Base-by-base conservation (phyloP, 352 stramenopile species). In the Globisporangium takayamanum region DNA sequence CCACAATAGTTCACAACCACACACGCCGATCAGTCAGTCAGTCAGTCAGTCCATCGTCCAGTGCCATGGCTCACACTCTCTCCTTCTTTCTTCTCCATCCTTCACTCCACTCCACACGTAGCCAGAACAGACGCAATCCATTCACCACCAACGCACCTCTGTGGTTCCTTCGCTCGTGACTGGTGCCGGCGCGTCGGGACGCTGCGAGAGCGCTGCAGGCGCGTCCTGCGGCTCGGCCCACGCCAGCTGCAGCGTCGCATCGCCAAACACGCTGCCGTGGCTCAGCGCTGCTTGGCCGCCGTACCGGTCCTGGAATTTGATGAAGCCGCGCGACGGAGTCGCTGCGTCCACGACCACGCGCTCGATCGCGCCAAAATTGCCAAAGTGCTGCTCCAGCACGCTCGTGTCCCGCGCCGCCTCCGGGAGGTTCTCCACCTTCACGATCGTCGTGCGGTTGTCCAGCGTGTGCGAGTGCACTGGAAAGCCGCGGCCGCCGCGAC, bases 291-390 rank as follows among this genome's bases (percentile, higher is more conserved):
- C 72, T 53, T 95, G 81, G 10, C 77, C 85, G 3, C 68, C 69
- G 59, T 91, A 92, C 28, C 85, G 76, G 54, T 95, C 83, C 46
- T 87, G 72, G 53, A 95, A 95, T 66, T 95, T 91, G 66, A 95
- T 89, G 52, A 79, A 93, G 8, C 73, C 79, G 48, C 72, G 71
- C 18, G 70, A 65, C 8, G 72, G 68, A 25, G 62, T 49, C 18
- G 57, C 53, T 33, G 88, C 81, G 59, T 92, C 68, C 46, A 89
- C 76, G 25, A 95, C 81, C 20, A 95, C 85, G 16, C 71, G 69
- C 59, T 92, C 83, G 12, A 95, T 79, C 4, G 72, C 69, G n/a
- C 85, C 85, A 73, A 92, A 95, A 52, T 85, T 85, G 59, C 79
- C 80, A 70, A 95, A 95, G 52, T 95, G 85, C 72, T 95, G 83